Percentiles rank a stretch among this genome's conserved stretches.
Evolutionary conservation across 805 yeast genomes (phyloP).

Genomic region (Metschnikowia bowlesiae): DNA sequence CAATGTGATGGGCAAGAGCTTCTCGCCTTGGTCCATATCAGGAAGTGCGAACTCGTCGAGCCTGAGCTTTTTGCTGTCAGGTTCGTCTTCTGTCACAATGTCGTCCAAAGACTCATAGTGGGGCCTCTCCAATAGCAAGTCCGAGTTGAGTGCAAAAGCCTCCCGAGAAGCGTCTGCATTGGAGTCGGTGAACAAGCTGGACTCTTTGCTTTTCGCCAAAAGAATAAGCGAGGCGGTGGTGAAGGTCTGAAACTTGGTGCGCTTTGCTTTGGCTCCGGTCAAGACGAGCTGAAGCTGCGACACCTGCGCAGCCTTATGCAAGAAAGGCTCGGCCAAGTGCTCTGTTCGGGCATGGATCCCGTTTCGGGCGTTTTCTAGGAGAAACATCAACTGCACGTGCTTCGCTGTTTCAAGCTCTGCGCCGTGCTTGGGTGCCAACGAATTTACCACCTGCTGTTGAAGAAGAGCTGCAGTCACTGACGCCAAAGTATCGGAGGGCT

Average conservation of each 20-base stretch:
- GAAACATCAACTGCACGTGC: constrained; percentile 44
- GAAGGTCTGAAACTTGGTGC: constrained; percentile 75
- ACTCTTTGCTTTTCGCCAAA: constrained; percentile 53
- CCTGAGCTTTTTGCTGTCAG: constrained; percentile 37
- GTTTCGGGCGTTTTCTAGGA: constrained; percentile 65
- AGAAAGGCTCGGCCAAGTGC: constrained; percentile 50
- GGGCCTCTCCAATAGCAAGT: constrained; percentile 71
- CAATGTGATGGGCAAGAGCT: constrained; percentile 57
- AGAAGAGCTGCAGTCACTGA: constrained; percentile 40
- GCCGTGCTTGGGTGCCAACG: constrained; percentile 26
- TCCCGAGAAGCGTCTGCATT: constrained; percentile 42
- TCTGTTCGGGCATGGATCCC: constrained; percentile 63
- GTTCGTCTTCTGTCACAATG: constrained; percentile 27
- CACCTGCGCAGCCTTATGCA: constrained; percentile 52
- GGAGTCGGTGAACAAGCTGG: constrained; percentile 20
- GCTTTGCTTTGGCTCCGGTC: constrained; percentile 84
- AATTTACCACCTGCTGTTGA: constrained; percentile 26
- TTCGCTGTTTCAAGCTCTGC: constrained; percentile 26
- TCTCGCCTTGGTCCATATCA: constrained; percentile 24
- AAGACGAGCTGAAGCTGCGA: constrained; percentile 60
- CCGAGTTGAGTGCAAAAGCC: constrained; percentile 63
- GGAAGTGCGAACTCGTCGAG: constrained; percentile 31
- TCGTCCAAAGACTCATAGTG: constrained; percentile 55
- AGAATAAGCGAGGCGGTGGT: constrained; percentile 72
- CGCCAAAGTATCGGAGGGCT: constrained; percentile 50